phyloP scores from a whole-genome alignment of 192 early-diverging fungal genomes.

The Backusella westeae region DNA sequence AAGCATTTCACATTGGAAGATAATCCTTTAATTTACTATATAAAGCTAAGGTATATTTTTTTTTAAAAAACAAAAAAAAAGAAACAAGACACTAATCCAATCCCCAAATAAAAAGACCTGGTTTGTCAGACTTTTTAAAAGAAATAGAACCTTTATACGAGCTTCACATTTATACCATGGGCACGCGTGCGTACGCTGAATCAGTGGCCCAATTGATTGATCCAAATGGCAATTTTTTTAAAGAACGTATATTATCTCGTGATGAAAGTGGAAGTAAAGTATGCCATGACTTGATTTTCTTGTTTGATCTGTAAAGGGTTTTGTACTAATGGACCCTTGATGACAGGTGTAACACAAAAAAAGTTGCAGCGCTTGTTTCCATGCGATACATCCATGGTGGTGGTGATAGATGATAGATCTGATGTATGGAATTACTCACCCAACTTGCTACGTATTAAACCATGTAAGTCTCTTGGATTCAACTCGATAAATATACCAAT shows the following conservation, averaged over 20 bases:
- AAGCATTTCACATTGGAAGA: slow-evolving; percentile 73
- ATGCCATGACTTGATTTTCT: neutral
- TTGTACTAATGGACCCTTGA: too few relatives aligned
- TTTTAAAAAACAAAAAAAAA: neutral
- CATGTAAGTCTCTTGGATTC: slow-evolving; percentile 59
- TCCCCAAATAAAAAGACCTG: slow-evolving; percentile 51
- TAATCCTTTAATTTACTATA: slow-evolving; percentile 65
- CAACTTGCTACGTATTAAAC: slow-evolving; percentile 85
- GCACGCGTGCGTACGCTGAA: slow-evolving; percentile 89
- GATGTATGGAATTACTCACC: slow-evolving; percentile 94
- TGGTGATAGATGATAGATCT: slow-evolving; percentile 91
- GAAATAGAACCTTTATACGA: slow-evolving; percentile 74
- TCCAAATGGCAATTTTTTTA: slow-evolving; percentile 74
- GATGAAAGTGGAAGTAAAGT: slow-evolving; percentile 86
- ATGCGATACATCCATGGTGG: slow-evolving; percentile 93
- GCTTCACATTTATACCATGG: slow-evolving; percentile 99
- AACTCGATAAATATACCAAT: neutral
- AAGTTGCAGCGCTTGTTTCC: slow-evolving; percentile 87
- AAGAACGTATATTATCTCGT: slow-evolving; percentile 86
- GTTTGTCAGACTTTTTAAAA: slow-evolving; percentile 75
- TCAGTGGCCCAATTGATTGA: slow-evolving; percentile 87
- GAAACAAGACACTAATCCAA: neutral
- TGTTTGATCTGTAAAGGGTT: too few relatives aligned
- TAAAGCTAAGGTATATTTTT: slow-evolving; percentile 74
- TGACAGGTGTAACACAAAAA: slow-evolving; percentile 71